Base-by-base conservation (phyloP, 108 stramenopile species). In the Cyclotella kingstonii region DNA sequence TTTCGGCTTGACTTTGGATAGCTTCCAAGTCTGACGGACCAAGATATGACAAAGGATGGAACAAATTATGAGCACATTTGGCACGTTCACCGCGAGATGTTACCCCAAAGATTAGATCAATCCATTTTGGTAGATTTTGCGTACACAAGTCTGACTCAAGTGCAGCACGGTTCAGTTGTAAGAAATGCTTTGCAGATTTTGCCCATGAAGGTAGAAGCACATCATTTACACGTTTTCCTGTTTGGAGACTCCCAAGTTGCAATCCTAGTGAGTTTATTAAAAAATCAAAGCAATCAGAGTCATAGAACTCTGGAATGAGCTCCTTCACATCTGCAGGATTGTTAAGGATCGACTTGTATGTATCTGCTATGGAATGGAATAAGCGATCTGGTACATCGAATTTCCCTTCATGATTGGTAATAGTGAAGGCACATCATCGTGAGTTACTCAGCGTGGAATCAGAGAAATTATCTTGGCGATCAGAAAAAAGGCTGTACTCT, bases 271-370 rank as follows among this genome's bases (percentile, higher is more conserved):
- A 75, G 66, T 99, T 99, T 43, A 86, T 79, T 1, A 99, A 77
- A 70, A 98, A 98, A 34, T 95, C 94, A 45, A 85, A 90, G 58
- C 89, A 81, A 28, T 84, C 77, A 7, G 82, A 80, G 33, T 78
- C 84, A 58, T 84, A 97, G 65, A 98, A 97, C 72, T 98, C 94
- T 28, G 96, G 96, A 54, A 95, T 96, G 25, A 97, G 84, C 60
- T 98, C 99, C 81, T 98, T 99, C 21, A 99, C 81, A 68, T 99
- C 99, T 9, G 96, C 95, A 47, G 91, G 89, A 63, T 97, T 97
- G 38, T 75, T 70, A 14, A 96, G 64, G 44, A 88, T 76, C 15
- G 90, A 93, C 2, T 81, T 65, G 76, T 85, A 97, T 19, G 88
- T 88, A 5, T 81, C 59, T 23, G 68, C 53, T 17, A 99, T 72